phyloP scores from a whole-genome alignment of 148 eudicot genomes.

The Persicaria tinctoria region DNA sequence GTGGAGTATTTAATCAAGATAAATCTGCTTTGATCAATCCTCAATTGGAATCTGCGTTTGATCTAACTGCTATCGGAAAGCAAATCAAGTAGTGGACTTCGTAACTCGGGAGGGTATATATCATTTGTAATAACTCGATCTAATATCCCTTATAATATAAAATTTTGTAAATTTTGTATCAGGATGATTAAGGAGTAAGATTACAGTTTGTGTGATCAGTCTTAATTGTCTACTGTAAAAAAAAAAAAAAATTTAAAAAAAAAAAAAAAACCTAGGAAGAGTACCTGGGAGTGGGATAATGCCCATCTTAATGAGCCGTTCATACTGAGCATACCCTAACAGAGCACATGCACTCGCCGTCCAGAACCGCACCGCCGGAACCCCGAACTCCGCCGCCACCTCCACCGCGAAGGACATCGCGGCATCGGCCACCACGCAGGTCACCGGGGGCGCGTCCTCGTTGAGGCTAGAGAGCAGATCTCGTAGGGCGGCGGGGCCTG shows the following conservation, averaged over 20 bases:
- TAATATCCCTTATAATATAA: too few species aligned
- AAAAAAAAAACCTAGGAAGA: background rate
- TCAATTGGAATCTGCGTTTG: too few species aligned
- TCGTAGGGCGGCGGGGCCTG: slow-evolving; percentile 20
- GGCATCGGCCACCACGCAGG: slow-evolving; percentile 27
- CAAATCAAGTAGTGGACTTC: too few species aligned
- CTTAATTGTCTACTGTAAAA: too few species aligned
- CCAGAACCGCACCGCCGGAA: slow-evolving; percentile 30
- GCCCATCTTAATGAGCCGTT: slow-evolving; percentile 16
- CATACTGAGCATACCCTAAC: slow-evolving; percentile 25
- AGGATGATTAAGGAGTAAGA: too few species aligned
- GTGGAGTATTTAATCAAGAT: background rate
- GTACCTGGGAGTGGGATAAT: slow-evolving; percentile 40
- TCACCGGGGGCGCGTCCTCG: slow-evolving; percentile 17
- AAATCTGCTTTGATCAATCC: too few species aligned
- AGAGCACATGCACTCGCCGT: slow-evolving; percentile 33
- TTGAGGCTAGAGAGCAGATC: slow-evolving; percentile 23
- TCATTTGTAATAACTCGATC: too few species aligned
- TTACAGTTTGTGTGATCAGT: too few species aligned
- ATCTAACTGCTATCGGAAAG: too few species aligned
- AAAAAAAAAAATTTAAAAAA: too few species aligned
- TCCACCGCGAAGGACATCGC: slow-evolving; percentile 29
- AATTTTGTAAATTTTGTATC: too few species aligned
- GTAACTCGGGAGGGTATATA: too few species aligned
- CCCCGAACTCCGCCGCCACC: slow-evolving; percentile 30